A percentile compares a stretch with the other conserved stretches of the same genome.
phyloP scores from a whole-genome alignment of 352 stramenopile species.

The Pythium brachiatum region DNA sequence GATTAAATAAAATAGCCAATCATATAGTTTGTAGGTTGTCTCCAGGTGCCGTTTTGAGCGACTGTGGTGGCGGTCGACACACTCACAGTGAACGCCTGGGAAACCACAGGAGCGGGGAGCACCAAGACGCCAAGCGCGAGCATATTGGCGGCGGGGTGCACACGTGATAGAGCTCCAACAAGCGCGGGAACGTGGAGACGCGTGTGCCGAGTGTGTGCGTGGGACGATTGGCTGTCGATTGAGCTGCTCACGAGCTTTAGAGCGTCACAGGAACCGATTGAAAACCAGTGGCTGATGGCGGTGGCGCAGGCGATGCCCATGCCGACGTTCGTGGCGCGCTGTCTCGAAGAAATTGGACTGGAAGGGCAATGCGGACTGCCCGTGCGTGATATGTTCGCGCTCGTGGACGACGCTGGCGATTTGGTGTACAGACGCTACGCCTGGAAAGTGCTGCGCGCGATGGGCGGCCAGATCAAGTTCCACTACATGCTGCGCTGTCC shows the following conservation, averaged over 20 bases:
- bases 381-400: constrained; percentile 56
- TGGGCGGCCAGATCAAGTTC: constrained; percentile 58
- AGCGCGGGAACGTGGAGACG: not conserved
- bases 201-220: not conserved
- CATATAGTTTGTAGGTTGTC: not conserved
- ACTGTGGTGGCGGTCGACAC: not conserved
- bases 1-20: not conserved
- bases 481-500: constrained; percentile 51
- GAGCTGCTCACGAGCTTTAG: constrained; percentile 6
- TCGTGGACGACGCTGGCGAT: constrained; percentile 55
- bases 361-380: constrained; percentile 71
- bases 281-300: constrained; percentile 10
- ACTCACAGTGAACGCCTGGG: not conserved
- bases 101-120: constrained; percentile 3
- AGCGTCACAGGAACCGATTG: not conserved
- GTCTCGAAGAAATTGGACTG: constrained; percentile 77
- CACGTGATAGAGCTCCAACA: not conserved
- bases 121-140: constrained; percentile 1
- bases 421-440: constrained; percentile 50
- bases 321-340: constrained; percentile 69
- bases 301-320: constrained; percentile 38
- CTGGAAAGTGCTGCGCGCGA: constrained; percentile 59
- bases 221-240: constrained; percentile 4
- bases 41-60: not conserved
- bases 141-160: constrained; percentile 9